phyloP scores from a whole-genome alignment of 73 alveolate species.

The Blepharisma japonicum region DNA sequence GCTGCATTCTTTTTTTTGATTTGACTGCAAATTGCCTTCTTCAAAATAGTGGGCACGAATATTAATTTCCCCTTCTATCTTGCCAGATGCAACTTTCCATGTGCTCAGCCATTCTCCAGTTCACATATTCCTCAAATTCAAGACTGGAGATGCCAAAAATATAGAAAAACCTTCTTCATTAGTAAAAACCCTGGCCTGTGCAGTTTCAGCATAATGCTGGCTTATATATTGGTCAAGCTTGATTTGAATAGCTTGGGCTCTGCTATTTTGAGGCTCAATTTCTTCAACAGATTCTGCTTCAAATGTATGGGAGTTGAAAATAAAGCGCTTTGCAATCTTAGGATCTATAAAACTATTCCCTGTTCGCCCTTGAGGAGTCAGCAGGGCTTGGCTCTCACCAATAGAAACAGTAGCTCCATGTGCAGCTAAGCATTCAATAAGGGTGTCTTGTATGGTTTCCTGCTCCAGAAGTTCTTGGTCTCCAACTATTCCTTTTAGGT shows the following conservation, averaged over 20 bases:
- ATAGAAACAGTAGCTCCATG: neutral
- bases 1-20: neutral
- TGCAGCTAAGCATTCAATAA: neutral
- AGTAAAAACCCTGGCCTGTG: neutral
- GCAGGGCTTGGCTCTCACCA: neutral
- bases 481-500: constrained; percentile 3
- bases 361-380: neutral
- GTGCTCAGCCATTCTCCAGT: constrained; percentile 29
- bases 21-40: constrained; percentile 32
- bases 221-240: neutral
- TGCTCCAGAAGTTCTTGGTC: neutral
- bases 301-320: neutral
- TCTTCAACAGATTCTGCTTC: neutral
- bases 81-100: constrained; percentile 16
- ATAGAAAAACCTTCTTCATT: constrained; percentile 4
- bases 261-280: neutral
- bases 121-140: constrained; percentile 27
- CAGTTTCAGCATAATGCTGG: constrained; percentile 14
- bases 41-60: constrained; percentile 26
- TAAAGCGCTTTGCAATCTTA: neutral
- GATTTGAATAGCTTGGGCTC: neutral
- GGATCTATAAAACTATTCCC: constrained; percentile 9
- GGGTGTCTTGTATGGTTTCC: neutral
- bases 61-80: constrained; percentile 14
- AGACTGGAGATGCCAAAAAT: neutral